phyloP scores from a whole-genome alignment of 495 filamentous ascomycete genomes.

The Penicillium mononematosum region DNA sequence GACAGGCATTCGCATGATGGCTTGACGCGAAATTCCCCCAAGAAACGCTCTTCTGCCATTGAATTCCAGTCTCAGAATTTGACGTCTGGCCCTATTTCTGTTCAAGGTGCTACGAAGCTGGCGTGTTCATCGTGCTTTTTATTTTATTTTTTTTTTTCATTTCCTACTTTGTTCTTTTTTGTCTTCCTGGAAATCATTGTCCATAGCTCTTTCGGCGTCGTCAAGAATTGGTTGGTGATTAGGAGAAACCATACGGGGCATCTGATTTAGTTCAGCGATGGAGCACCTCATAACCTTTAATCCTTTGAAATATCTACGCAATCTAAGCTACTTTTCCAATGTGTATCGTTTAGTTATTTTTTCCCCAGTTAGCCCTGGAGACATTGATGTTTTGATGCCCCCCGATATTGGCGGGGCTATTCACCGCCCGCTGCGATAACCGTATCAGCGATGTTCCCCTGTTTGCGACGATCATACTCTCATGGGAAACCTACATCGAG shows the following conservation, averaged over 20 bases:
- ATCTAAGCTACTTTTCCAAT: not conserved
- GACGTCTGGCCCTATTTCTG: slow-evolving; percentile 10
- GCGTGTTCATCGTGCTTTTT: slow-evolving; percentile 13
- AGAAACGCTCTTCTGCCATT: slow-evolving; percentile 3
- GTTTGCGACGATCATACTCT: slow-evolving; percentile 16
- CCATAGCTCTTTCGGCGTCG: slow-evolving; percentile 34
- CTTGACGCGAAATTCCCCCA: not conserved
- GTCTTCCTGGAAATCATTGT: slow-evolving; percentile 25
- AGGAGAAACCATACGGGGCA: slow-evolving; percentile 21
- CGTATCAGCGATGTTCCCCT: slow-evolving; percentile 27
- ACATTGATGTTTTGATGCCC: not conserved
- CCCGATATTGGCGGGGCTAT: slow-evolving; percentile 17
- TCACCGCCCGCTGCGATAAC: slow-evolving; percentile 32
- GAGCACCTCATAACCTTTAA: slow-evolving; percentile 6
- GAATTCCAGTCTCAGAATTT: slow-evolving; percentile 5
- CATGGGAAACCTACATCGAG: slow-evolving; percentile 18
- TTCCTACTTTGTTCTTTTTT: slow-evolving; percentile 12
- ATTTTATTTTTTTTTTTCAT: slow-evolving; percentile 4
- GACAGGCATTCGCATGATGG: slow-evolving; percentile 35
- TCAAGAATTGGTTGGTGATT: slow-evolving; percentile 29
- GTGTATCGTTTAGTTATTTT: not conserved
- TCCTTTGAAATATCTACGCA: not conserved
- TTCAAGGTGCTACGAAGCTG: slow-evolving; percentile 19
- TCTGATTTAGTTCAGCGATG: slow-evolving; percentile 15
- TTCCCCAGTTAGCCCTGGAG: not conserved